Evolutionary conservation across 805 yeast species (phyloP), one percentile per base, ranked within the genome.

Genomic region (Nakazawaea wickerhamii): DNA sequence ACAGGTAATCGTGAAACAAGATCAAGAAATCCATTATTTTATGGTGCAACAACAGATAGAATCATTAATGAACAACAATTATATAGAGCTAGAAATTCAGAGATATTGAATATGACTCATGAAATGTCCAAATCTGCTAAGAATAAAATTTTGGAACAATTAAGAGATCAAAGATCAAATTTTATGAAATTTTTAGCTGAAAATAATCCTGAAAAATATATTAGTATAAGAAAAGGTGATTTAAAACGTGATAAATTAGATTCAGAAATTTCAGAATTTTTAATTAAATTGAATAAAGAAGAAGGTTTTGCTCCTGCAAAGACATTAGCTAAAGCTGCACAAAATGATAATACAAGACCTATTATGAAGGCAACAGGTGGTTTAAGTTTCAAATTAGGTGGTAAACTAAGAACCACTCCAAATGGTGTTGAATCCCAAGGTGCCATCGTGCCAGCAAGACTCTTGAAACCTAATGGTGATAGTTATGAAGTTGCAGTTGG

Each of bases 281-380:
- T 76, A 27, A n/a, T 43, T 4, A n/a, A 14, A 13, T 42, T 43
- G 40, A 46, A 57, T 57, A 31, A 54, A 52, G 28, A 53, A 53
- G 27, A 46, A 49, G 20, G 45, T 49, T 20, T 37, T 47, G 23
- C 31, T 47, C 36, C 30, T 37, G 30, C 30, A 45, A 28, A 36
- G 38, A 31, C 17, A 48, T 55, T 27, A 54, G 59, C 11, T 36
- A 49, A 36, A 30, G 49, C 20, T 49, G 57, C 42, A 40, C 46
- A 14, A 48, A 54, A 13, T 47, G 50, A 43, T 48, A 56, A 13
- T 54, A 44, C 46, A 7, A 38, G 38, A 26, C 41, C 39, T 32
- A 58, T 59, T 21, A 58, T 77, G 36, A 72, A 81, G 41, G 95
- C 89, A 25, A 75, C 84, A 6, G 95, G 84, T 22, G 95, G 95